Evolutionary conservation across 2,329 filamentous ascomycete genomes (phyloP), one percentile per base, ranked within the genome.

Genomic region (Ophiocordyceps australis): DNA sequence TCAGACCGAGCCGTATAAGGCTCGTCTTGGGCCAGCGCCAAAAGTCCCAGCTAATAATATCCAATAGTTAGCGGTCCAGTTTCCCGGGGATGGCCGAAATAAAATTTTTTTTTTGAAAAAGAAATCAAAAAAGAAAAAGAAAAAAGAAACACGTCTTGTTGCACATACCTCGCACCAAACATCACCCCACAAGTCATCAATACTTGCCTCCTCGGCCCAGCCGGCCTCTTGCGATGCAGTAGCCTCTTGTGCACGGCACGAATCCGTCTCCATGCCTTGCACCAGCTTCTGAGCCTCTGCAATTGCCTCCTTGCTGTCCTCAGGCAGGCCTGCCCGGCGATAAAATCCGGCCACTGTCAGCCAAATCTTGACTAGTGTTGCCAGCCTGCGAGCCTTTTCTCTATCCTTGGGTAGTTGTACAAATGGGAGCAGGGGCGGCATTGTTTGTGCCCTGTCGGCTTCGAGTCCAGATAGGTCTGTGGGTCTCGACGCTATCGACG

Each of bases 281-380:
- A 82, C 73, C 19, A 93, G 62, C 42, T 78, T 79, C 31, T 71
- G 62, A 2, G 86, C 89, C 55, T 95, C 89, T 9, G 71, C 63
- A 16, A 85, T 68, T 6, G 86, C 82, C 27, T 74, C 79, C 37
- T 68, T 69, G 9, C 79, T 73, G 45, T 95, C 86, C 13, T 85
- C 75, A 28, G 71, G 69, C 55, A 91, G 71, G 7, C 66, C 67
- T 7, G 86, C 81, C 27, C 82, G 69, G 16, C 82, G 70, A 44
- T 95, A 98, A 35, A 95, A 74, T 0, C 77, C 77, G 3, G 82
- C 77, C 32, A 94, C 82, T 43, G 89, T 76, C 7, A 94, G 59
- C 89, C 89, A 98, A 17, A 94, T 73, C 35, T 75, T 76, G 13
- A 83, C 57, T 11, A 98, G 46, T 9, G 71, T 55, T 6, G 54